Conservation (phyloP, 2,329 filamentous ascomycete genomes). For the Cryphonectria naterciae region DNA sequence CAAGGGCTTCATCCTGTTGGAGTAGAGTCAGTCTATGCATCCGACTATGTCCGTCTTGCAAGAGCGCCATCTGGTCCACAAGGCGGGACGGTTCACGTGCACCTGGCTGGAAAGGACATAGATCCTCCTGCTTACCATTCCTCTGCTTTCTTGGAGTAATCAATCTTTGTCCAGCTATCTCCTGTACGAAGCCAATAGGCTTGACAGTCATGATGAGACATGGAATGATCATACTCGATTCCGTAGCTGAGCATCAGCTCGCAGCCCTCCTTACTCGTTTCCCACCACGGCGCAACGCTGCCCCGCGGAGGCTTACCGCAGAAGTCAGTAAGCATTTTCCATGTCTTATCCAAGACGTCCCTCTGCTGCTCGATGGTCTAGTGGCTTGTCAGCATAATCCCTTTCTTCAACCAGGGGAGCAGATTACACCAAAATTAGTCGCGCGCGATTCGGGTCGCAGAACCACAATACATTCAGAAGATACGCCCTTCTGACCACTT, state of each 20-base stretch:
- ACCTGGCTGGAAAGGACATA: neutral
- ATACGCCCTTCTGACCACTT: neutral
- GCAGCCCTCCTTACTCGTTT: slow-evolving; percentile 69
- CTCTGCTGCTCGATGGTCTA: slow-evolving; percentile 73
- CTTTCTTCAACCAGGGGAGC: neutral
- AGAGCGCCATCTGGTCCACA: too few species aligned
- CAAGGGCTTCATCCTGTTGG: slow-evolving; percentile 61
- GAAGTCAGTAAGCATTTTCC: slow-evolving; percentile 71
- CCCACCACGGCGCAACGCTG: slow-evolving; percentile 76
- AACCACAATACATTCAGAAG: neutral
- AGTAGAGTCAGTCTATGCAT: neutral
- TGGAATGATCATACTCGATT: slow-evolving; percentile 71
- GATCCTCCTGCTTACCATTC: slow-evolving; percentile 47
- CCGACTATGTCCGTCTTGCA: too few species aligned
- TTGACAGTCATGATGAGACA: slow-evolving; percentile 68
- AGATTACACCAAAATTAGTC: too few species aligned
- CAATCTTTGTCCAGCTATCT: slow-evolving; percentile 70
- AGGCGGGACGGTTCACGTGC: neutral
- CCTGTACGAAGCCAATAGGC: slow-evolving; percentile 67
- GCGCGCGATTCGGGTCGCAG: too few species aligned
- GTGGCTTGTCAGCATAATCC: slow-evolving; percentile 40
- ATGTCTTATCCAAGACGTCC: slow-evolving; percentile 76
- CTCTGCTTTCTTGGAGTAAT: slow-evolving; percentile 64
- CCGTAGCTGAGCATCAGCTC: slow-evolving; percentile 68
- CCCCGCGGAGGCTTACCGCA: slow-evolving; percentile 73